Base-by-base conservation (phyloP, 768 basidiomycete genomes). In the Panellus pusillus region DNA sequence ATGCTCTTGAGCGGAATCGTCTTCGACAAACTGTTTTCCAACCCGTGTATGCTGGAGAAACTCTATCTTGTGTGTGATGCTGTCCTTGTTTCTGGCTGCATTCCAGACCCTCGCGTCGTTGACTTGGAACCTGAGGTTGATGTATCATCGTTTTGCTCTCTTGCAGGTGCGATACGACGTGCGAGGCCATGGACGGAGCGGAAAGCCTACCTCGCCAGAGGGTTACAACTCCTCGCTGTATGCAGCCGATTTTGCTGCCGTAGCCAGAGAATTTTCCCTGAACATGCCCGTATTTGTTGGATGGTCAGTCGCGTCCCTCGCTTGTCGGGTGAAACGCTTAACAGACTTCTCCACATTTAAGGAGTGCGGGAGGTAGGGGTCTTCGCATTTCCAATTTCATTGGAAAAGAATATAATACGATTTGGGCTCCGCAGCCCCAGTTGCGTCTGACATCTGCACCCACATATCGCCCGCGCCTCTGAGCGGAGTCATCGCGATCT, bases 1-100 rank as follows among this genome's bases (percentile, higher is more conserved):
- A 61, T 74, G 50, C 59, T 62, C 4, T 61, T 66, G 44, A 66
- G 64, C 17, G 57, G 60, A 17, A 57, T 64, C 38, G 63, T 61
- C 35, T 74, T 67, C 52, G 69, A 71, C 45, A 50, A 61, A 44
- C 63, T 70, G 51, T 70, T 72, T 57, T 44, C 54, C 13, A 65
- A 70, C 52, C 0, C 18, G 0, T 44, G 52, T 12, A 19, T 61
- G 52, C 47, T 61, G 36, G 54, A 58, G 8, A 58, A 54, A 29
- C 29, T 61, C 20, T 61, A 55, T 27, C 55, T 61, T n/a, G 56
- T 51, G 13, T 20, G 24, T 42, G 14, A 47, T 49, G 32, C 32
- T 35, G 14, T 35, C 32, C 32, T 14, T 24, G 24, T 24, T 6
- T 24, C 24, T 24, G 24, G 24, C 24, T 24, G 6, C 6, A 24